Percentiles rank a stretch among this genome's conserved stretches.
phyloP scores from a whole-genome alignment of 164 flowering plant genomes.

The Echeveria elegans region DNA sequence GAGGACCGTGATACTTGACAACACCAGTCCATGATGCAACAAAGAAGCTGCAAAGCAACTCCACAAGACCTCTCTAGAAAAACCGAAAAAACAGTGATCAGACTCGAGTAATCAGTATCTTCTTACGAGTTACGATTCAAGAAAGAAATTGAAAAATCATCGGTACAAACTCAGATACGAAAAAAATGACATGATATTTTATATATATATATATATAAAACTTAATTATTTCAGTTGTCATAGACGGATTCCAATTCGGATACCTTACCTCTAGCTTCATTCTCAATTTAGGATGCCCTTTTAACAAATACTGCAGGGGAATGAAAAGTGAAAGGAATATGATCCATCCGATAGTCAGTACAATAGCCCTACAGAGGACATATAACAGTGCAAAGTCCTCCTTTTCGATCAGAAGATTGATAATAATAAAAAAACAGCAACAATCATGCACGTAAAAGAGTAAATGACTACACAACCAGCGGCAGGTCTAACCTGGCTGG shows the following conservation, averaged over 20 bases:
- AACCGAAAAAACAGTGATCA: slow-evolving; percentile 5
- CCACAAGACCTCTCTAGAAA: slow-evolving; percentile 74
- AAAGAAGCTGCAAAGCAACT: slow-evolving; percentile 83
- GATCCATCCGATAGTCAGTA: slow-evolving; percentile 77
- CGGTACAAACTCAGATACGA: too few species aligned
- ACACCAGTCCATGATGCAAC: slow-evolving; percentile 99
- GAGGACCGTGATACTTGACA: slow-evolving; percentile 93
- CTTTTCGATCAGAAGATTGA: not conserved
- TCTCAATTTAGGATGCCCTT: slow-evolving; percentile 63
- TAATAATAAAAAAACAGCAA: not conserved
- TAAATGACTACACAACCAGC: too few species aligned
- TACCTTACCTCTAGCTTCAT: slow-evolving; percentile 62
- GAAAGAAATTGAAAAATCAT: too few species aligned
- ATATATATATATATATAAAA: too few species aligned
- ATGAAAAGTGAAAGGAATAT: slow-evolving; percentile 73
- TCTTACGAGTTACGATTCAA: not conserved
- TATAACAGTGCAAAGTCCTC: too few species aligned
- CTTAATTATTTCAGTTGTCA: not conserved
- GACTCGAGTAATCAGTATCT: not conserved
- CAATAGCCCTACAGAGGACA: slow-evolving; percentile 49
- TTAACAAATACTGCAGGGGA: slow-evolving; percentile 69
- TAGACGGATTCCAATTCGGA: not conserved
- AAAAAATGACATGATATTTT: too few species aligned
- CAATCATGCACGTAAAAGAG: not conserved
- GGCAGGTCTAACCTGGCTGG: slow-evolving; percentile 49